Evolutionary conservation across 2,329 filamentous ascomycete genomes (phyloP).

Genomic region (Ceratocystis smalleyi): DNA sequence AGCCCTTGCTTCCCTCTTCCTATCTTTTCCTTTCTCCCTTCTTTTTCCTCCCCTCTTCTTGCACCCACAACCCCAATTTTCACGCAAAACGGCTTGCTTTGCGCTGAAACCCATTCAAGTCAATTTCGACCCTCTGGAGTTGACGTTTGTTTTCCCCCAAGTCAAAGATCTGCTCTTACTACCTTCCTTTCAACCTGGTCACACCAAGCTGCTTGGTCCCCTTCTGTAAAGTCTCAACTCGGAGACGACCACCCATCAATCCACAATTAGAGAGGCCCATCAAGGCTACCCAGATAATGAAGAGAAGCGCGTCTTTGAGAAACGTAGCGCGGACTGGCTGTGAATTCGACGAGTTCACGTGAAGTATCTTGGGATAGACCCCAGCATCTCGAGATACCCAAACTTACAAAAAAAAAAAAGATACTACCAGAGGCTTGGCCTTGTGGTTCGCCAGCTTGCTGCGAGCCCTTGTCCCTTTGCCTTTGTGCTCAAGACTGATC

Average conservation of each 20-base stretch:
- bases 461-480: background rate
- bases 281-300: conserved; percentile 16
- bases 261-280: conserved; percentile 3
- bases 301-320: conserved; percentile 18
- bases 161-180: background rate
- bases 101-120: background rate
- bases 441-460: background rate
- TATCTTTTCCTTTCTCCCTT: background rate
- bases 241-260: background rate
- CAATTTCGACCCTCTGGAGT: background rate
- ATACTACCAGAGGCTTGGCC: background rate
- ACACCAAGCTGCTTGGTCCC: background rate
- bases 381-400: conserved; percentile 5
- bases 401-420: background rate
- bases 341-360: conserved; percentile 18
- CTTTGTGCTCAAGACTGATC: background rate
- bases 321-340: conserved; percentile 17
- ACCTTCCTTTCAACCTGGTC: background rate
- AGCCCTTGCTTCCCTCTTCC: background rate
- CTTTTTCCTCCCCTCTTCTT: background rate
- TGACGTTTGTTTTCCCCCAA: background rate
- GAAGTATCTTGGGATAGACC: conserved; percentile 7
- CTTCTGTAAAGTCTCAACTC: background rate
- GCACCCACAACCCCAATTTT: background rate
- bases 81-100: conserved; percentile 3